phyloP scores from a whole-genome alignment of 805 yeast genomes.

The Blastobotrys mokoenaii region DNA sequence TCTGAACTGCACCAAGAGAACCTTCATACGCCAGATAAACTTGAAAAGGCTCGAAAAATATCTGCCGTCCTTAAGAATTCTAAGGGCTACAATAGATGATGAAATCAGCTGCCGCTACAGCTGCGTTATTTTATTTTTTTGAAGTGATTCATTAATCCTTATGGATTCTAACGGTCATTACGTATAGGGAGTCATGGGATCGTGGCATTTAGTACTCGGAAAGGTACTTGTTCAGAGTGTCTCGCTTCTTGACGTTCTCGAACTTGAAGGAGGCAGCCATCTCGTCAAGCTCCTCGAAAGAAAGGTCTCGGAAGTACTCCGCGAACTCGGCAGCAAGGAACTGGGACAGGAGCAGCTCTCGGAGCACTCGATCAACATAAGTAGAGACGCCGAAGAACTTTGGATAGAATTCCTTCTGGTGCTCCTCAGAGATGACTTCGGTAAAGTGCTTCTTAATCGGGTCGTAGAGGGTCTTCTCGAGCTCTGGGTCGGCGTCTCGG shows the following conservation, averaged over 20 bases:
- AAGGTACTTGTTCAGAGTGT: conserved; percentile 30
- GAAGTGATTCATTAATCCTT: too few relatives aligned
- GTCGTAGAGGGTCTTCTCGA: conserved; percentile 30
- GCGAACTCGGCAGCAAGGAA: conserved; percentile 40
- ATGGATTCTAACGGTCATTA: too few relatives aligned
- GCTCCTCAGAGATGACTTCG: conserved; percentile 34
- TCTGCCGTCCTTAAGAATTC: not conserved
- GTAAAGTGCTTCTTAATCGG: conserved; percentile 32
- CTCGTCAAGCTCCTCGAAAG: conserved; percentile 41
- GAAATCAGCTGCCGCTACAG: not conserved
- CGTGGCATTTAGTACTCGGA: conserved; percentile 8
- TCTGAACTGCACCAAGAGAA: conserved; percentile 4
- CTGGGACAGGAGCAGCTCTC: conserved; percentile 39
- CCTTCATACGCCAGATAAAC: not conserved
- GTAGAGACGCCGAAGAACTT: conserved; percentile 31
- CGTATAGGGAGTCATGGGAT: too few relatives aligned
- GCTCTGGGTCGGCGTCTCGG: conserved; percentile 35
- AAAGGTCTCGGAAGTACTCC: conserved; percentile 34
- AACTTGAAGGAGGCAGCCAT: conserved; percentile 44
- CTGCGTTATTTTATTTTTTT: too few relatives aligned
- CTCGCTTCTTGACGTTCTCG: conserved; percentile 37
- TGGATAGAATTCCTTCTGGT: conserved; percentile 36
- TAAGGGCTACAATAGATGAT: too few relatives aligned
- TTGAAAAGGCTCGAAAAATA: conserved; percentile 1
- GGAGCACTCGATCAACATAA: conserved; percentile 33